These are phyloP conservation scores for Leptodontidium sp. DNA, from an alignment of 2,329 filamentous ascomycete species.

Conservation along the genomic window DNA sequence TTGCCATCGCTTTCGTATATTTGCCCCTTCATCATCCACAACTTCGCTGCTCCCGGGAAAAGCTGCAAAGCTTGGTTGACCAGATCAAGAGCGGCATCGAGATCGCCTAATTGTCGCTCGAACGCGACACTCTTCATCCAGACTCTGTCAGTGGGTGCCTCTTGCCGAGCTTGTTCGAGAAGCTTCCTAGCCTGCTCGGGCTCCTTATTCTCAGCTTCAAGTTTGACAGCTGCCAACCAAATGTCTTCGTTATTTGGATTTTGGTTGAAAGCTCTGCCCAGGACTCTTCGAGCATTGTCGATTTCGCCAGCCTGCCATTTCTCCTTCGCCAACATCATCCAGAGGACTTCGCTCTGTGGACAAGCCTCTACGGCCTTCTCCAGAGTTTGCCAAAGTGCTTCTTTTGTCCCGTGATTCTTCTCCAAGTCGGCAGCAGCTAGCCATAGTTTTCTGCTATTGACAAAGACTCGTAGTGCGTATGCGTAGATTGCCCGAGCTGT, in stretches of 20 bases:
- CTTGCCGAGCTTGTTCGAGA: slow-evolving; percentile 81
- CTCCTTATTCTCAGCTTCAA: slow-evolving; percentile 90
- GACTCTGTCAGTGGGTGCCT: slow-evolving; percentile 93
- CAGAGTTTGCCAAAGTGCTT: slow-evolving; percentile 83
- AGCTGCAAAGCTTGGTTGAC: slow-evolving; percentile 85
- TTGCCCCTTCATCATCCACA: slow-evolving; percentile 99
- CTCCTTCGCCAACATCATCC: slow-evolving; percentile 96
- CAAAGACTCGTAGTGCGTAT: slow-evolving; percentile 88
- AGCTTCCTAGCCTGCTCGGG: slow-evolving; percentile 83
- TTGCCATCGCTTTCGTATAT: slow-evolving; percentile 89
- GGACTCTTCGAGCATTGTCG: slow-evolving; percentile 83
- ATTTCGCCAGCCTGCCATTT: slow-evolving; percentile 91
- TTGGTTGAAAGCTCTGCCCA: slow-evolving; percentile 90
- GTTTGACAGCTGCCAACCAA: slow-evolving; percentile 94
- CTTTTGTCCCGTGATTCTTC: slow-evolving; percentile 84
- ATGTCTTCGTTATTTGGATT: slow-evolving; percentile 98
- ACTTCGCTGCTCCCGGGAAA: slow-evolving; percentile 85
- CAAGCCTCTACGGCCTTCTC: slow-evolving; percentile 95
- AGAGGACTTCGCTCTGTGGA: slow-evolving; percentile 88
- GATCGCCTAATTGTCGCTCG: slow-evolving; percentile 83
- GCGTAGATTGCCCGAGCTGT: slow-evolving; percentile 94
- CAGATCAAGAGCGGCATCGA: slow-evolving; percentile 83
- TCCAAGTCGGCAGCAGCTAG: slow-evolving; percentile 91
- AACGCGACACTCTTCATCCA: slow-evolving; percentile 98
- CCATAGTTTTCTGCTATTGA: slow-evolving; percentile 88